Conservation (phyloP, 805 yeast genomes). For the Wilhelminamyces savonicus region DNA sequence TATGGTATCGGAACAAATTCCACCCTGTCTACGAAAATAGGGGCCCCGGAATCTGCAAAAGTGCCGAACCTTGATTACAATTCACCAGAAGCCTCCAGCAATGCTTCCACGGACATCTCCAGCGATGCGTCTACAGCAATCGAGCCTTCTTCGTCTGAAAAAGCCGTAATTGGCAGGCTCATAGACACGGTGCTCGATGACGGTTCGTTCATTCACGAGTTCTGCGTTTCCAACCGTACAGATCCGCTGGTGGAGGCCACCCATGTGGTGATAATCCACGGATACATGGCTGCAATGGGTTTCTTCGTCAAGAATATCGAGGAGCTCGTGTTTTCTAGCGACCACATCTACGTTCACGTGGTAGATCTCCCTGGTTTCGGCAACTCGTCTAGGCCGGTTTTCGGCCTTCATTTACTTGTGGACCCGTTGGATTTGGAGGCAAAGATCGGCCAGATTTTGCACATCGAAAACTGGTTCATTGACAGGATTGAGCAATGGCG, state of each 20-base stretch:
- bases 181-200: conserved; percentile 25
- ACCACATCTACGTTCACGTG: conserved; percentile 31
- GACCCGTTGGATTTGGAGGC: conserved; percentile 12
- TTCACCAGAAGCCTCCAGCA: too few relatives aligned
- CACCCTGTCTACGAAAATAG: too few relatives aligned
- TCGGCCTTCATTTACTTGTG: conserved; percentile 23
- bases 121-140: too few relatives aligned
- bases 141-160: too few relatives aligned
- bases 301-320: conserved; percentile 35
- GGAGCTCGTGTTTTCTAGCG: conserved; percentile 18
- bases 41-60: too few relatives aligned
- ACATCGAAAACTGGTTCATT: conserved; percentile 36
- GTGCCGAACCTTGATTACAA: too few relatives aligned
- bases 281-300: conserved; percentile 41
- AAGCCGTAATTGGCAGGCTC: conserved; percentile 9
- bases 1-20: too few relatives aligned
- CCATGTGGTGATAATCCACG: conserved; percentile 33
- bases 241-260: conserved; percentile 5
- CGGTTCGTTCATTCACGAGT: conserved; percentile 28
- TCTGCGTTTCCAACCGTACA: conserved; percentile 20
- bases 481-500: conserved; percentile 35
- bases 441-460: conserved; percentile 25
- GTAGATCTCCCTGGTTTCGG: conserved; percentile 40
- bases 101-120: too few relatives aligned
- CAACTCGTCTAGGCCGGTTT: conserved; percentile 34